Base-by-base conservation (phyloP, 768 basidiomycete genomes). In the Boletellus ananiceps region DNA sequence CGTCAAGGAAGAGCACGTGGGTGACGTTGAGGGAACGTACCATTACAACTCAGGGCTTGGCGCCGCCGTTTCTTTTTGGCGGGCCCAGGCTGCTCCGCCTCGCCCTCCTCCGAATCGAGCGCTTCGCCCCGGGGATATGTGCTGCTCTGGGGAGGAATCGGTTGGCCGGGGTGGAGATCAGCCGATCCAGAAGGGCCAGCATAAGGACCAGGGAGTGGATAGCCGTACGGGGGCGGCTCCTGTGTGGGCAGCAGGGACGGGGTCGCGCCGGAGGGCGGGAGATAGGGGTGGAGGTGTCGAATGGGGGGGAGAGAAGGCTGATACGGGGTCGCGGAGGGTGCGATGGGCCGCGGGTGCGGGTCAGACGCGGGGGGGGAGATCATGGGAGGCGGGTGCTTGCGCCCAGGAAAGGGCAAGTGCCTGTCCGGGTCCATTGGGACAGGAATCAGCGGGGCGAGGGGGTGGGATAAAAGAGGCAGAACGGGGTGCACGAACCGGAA, bases 21-120 rank as follows among this genome's bases (percentile, higher is more conserved):
- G 52, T 56, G 57, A 57, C 48, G 42, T 46, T 1, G 25, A 23
- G 46, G 48, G 37, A 37, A 70, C 77, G 71, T 65, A 88, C 88
- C 88, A 46, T 88, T 91, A 67, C 88, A 91, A 62, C 88, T 91
- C 57, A 91, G 69, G 34, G 88, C 88, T 64, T 91, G 88, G 39
- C 88, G 72, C 45, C 88, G 75, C 45, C 88, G 74, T 68, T 88
- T 91, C 79, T 89, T 89, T 75, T 89, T 90, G 14, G 82, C 82
- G 14, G 82, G 86, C 36, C 75, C 76, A 43, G 74, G 77, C 12
- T 66, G 63, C 39, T 76, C 76, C 9, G 73, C 67, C 37, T 74
- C 71, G 19, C 75, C 79, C 37, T 86, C 84, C 42, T 85, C 84
- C 29, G 82, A 82, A 16, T 83, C 83, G 23, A 68, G 68, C 11